Conservation (phyloP, 441 rosid species). For the Cnidoscolus chayamansa region DNA sequence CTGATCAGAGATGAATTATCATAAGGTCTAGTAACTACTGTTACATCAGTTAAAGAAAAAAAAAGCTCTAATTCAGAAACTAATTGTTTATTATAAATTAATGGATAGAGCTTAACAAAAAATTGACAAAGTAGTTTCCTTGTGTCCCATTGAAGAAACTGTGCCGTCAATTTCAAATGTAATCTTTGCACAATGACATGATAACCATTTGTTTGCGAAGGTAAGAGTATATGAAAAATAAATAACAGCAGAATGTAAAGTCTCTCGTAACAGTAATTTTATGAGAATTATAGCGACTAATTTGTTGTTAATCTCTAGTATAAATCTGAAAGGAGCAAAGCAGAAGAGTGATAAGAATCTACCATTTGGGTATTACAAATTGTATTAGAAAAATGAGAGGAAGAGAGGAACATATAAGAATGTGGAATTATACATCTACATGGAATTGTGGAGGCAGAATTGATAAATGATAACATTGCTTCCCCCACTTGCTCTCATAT, state of each 20-base stretch:
- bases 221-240: neutral
- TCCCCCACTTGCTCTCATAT: neutral
- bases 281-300: neutral
- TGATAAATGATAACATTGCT: neutral
- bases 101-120: too few relatives aligned
- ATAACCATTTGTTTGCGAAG: neutral
- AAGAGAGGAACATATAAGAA: neutral
- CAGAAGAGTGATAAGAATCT: too few relatives aligned
- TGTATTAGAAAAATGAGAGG: neutral
- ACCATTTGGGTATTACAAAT: too few relatives aligned
- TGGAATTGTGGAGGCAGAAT: neutral
- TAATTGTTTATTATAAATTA: slow-evolving; percentile 1
- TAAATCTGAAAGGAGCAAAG: neutral
- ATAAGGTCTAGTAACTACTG: slow-evolving; percentile 28
- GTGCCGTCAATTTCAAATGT: neutral
- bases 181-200: neutral
- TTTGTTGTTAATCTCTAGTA: too few relatives aligned
- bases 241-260: neutral
- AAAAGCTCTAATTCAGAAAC: slow-evolving; percentile 36
- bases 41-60: slow-evolving; percentile 47
- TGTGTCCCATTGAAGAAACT: too few relatives aligned
- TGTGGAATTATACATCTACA: neutral
- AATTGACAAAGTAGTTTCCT: neutral
- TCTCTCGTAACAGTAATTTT: neutral
- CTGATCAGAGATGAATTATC: neutral